phyloP scores from a whole-genome alignment of 805 yeast species.

The Metschnikowia drakensbergensis region DNA sequence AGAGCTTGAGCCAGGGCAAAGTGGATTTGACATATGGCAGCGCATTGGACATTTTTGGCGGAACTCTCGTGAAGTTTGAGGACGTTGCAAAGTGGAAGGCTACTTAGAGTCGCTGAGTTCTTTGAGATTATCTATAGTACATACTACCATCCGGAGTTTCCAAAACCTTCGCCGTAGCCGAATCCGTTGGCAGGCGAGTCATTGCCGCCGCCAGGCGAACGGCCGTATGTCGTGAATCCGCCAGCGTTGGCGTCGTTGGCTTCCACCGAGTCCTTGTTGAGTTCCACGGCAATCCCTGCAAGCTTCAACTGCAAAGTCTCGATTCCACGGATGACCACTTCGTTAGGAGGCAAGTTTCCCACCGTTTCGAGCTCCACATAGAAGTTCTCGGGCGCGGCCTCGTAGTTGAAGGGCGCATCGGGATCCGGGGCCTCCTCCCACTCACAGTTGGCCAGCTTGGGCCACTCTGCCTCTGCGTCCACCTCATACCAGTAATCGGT shows the following conservation, averaged over 20 bases:
- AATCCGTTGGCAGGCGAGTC: constrained; percentile 25
- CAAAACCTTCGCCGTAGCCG: constrained; percentile 34
- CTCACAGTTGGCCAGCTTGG: constrained; percentile 78
- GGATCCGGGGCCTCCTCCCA: constrained; percentile 95
- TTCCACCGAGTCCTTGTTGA: constrained; percentile 44
- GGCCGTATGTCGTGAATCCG: constrained; percentile 47
- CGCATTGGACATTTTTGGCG: constrained; percentile 93
- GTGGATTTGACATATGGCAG: constrained; percentile 94
- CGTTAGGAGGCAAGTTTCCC: constrained; percentile 84
- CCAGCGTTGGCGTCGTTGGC: constrained; percentile 42
- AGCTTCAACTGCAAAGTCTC: constrained; percentile 83
- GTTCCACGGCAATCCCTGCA: constrained; percentile 77
- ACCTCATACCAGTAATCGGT: constrained; percentile 97
- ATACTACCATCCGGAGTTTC: constrained; percentile 30
- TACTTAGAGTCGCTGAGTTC: neutral
- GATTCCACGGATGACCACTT: constrained; percentile 81
- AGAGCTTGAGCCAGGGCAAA: constrained; percentile 65
- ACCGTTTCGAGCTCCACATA: constrained; percentile 91
- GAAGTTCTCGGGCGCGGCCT: constrained; percentile 74
- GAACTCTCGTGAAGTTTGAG: constrained; percentile 66
- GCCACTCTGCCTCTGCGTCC: constrained; percentile 90
- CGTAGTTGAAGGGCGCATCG: constrained; percentile 80
- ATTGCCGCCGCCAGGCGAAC: constrained; percentile 35
- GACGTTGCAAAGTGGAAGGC: constrained; percentile 68
- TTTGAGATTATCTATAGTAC: constrained; percentile 3